phyloP scores from a whole-genome alignment of 192 early-diverging fungal genomes.

The Podila horticola region DNA sequence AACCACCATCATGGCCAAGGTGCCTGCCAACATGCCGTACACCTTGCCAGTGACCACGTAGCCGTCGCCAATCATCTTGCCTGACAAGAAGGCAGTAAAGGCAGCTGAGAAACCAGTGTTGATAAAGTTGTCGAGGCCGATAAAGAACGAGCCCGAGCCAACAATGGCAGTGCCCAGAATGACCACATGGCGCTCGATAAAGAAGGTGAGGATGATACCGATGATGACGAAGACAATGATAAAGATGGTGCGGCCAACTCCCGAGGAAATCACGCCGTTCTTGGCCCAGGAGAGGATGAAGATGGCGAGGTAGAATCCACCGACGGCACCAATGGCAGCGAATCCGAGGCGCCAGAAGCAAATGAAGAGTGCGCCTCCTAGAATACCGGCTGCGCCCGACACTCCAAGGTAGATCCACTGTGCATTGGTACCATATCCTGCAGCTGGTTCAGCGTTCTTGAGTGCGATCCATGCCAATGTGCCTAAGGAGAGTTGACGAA shows the following conservation, averaged over 20 bases:
- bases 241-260: constrained; percentile 75
- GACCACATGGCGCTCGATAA: constrained; percentile 74
- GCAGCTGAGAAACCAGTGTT: constrained; percentile 76
- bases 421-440: constrained; percentile 46
- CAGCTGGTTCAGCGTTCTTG: constrained; percentile 53
- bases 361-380: constrained; percentile 71
- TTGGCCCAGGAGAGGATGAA: constrained; percentile 74
- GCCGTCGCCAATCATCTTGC: constrained; percentile 28
- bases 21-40: constrained; percentile 77
- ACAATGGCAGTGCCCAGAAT: constrained; percentile 79
- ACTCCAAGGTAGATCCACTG: constrained; percentile 67
- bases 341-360: constrained; percentile 80
- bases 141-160: constrained; percentile 82
- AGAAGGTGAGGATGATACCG: constrained; percentile 73
- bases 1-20: constrained; percentile 70
- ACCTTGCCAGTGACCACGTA: constrained; percentile 66
- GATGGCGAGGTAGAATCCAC: constrained; percentile 74
- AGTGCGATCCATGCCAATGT: constrained; percentile 63
- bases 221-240: constrained; percentile 70
- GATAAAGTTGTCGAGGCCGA: constrained; percentile 87
- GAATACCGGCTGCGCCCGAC: constrained; percentile 67
- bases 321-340: constrained; percentile 78
- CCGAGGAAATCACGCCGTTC: constrained; percentile 70
- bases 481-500: constrained; percentile 18
- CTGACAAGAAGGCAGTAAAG: constrained; percentile 60